These are phyloP conservation scores for Arthrobotrys iridis DNA, from an alignment of 2,329 filamentous ascomycete genomes.

Conservation along the genomic window DNA sequence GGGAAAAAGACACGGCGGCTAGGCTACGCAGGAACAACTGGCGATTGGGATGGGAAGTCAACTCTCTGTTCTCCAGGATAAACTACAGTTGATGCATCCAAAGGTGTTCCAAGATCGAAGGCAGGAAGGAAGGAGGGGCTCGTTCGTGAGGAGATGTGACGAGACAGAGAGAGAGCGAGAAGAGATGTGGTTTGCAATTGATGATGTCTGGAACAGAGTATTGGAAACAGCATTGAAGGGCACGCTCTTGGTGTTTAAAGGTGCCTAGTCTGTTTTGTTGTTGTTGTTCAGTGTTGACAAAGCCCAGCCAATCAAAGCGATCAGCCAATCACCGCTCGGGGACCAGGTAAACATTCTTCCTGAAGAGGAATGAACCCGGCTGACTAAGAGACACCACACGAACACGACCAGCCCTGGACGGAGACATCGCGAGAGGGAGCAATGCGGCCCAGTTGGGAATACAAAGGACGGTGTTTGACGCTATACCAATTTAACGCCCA, in stretches of 20 bases:
- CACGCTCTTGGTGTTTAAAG: slow-evolving; percentile 45
- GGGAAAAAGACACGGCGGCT: slow-evolving; percentile 10
- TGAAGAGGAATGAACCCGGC: slow-evolving; percentile 3
- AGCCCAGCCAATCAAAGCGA: slow-evolving; percentile 1
- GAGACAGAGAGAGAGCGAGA: slow-evolving; percentile 41
- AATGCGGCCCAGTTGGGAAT: slow-evolving; percentile 39
- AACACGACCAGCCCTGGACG: slow-evolving; percentile 14
- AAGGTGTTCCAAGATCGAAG: slow-evolving; percentile 34
- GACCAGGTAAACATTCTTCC: slow-evolving; percentile 38
- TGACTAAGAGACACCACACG: slow-evolving; percentile 53
- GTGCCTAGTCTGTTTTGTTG: slow-evolving; percentile 46
- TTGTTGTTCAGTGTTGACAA: slow-evolving; percentile 51
- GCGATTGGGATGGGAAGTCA: background rate
- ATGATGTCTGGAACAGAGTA: slow-evolving; percentile 52
- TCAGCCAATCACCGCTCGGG: slow-evolving; percentile 24
- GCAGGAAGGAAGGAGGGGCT: slow-evolving; percentile 25
- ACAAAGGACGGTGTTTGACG: slow-evolving; percentile 28
- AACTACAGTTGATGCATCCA: slow-evolving; percentile 3
- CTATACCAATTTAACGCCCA: slow-evolving; percentile 18
- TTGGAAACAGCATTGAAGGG: slow-evolving; percentile 29
- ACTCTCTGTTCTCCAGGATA: slow-evolving; percentile 19
- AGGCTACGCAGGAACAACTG: background rate
- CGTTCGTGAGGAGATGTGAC: slow-evolving; percentile 42
- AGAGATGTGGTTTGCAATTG: slow-evolving; percentile 53
- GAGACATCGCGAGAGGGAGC: slow-evolving; percentile 26